Evolutionary conservation across 2,329 filamentous ascomycete genomes (phyloP).

Genomic region (Diaporthe citrichinensis): DNA sequence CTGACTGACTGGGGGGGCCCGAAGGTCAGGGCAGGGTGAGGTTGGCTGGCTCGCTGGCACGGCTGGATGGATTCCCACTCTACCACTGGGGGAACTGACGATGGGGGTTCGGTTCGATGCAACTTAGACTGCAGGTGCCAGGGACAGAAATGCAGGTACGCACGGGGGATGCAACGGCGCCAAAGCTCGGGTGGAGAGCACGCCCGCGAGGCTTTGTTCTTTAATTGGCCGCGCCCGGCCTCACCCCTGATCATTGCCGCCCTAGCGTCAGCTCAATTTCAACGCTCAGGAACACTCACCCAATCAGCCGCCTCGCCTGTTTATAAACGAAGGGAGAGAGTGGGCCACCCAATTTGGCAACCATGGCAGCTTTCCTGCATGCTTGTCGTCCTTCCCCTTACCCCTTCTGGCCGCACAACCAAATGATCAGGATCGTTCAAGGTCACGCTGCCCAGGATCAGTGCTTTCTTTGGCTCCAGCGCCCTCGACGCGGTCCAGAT

Average conservation of each 20-base stretch:
- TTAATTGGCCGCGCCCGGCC: constrained; percentile 36
- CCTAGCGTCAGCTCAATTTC: constrained; percentile 41
- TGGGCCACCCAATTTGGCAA: constrained; percentile 42
- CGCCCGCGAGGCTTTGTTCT: constrained; percentile 18
- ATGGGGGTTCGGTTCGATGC: constrained; percentile 33
- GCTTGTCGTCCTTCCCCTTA: constrained; percentile 19
- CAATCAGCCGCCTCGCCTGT: constrained; percentile 38
- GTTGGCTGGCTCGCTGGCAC: too few species aligned
- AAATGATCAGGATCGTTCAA: constrained; percentile 24
- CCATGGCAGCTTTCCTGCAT: constrained; percentile 10
- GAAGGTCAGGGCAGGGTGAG: not conserved
- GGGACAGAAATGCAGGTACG: constrained; percentile 40
- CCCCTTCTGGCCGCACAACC: constrained; percentile 22
- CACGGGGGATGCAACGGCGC: constrained; percentile 41
- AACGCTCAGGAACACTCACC: constrained; percentile 43
- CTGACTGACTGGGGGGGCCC: not conserved
- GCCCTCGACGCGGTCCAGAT: constrained; percentile 16
- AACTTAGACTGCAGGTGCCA: constrained; percentile 40
- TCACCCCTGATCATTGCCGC: constrained; percentile 40
- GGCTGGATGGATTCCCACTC: not conserved
- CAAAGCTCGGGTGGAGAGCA: constrained; percentile 37
- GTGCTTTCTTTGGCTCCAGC: constrained; percentile 18
- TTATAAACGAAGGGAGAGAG: constrained; percentile 46
- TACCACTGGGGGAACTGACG: not conserved
- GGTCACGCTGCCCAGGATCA: constrained; percentile 24